These are phyloP conservation scores for Globisporangium cederbergense DNA, from an alignment of 352 stramenopile genomes.

Conservation along the genomic window DNA sequence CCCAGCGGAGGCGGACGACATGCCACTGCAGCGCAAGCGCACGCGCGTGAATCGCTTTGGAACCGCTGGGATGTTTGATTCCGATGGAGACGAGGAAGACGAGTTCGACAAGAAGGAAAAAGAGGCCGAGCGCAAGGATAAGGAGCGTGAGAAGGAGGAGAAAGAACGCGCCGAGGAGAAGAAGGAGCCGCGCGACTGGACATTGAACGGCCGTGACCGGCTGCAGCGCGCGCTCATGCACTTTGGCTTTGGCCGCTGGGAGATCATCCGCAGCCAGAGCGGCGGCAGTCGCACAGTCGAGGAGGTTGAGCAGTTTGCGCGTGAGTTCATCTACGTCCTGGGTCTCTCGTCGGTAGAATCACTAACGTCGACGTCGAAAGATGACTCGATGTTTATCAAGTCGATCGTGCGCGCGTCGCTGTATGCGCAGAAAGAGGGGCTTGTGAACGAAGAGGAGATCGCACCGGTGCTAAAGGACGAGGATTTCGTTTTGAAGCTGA, in stretches of 20 bases:
- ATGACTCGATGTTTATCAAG: conserved; percentile 84
- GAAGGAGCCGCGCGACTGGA: conserved; percentile 76
- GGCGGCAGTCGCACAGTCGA: conserved; percentile 80
- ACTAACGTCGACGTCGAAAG: conserved; percentile 52
- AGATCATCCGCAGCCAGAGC: conserved; percentile 87
- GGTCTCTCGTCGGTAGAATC: conserved; percentile 59
- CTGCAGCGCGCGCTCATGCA: conserved; percentile 87
- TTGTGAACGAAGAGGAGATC: conserved; percentile 76
- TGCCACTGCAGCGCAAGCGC: conserved; percentile 81
- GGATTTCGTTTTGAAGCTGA: conserved; percentile 84
- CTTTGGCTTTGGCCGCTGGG: conserved; percentile 83
- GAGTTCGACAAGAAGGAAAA: conserved; percentile 37
- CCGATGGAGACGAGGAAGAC: conserved; percentile 69
- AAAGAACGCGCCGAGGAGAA: conserved; percentile 63
- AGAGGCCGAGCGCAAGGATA: conserved; percentile 34
- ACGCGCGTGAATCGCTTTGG: conserved; percentile 85
- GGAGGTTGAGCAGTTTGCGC: conserved; percentile 81
- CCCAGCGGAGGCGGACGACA: conserved; percentile 46
- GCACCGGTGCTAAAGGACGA: conserved; percentile 81
- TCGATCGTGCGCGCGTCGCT: conserved; percentile 63
- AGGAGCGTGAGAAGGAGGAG: conserved; percentile 40
- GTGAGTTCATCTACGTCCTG: conserved; percentile 87
- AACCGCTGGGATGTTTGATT: conserved; percentile 43
- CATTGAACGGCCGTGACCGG: conserved; percentile 78
- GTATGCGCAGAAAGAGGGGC: conserved; percentile 57